Evolutionary conservation across 208 protist genomes (phyloP).

Genomic region (Leishmania lainsoni): DNA sequence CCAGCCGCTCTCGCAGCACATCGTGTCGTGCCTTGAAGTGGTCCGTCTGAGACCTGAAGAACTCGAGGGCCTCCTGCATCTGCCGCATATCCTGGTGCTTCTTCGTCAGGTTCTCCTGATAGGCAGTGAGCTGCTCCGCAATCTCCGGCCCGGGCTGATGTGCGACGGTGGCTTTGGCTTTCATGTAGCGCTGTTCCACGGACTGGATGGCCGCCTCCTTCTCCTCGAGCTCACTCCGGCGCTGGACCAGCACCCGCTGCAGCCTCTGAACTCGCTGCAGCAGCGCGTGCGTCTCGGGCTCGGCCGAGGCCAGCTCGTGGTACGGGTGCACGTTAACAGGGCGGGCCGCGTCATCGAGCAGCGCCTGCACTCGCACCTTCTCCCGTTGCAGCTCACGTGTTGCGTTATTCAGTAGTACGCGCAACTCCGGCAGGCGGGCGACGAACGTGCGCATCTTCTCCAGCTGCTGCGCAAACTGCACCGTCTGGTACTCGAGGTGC

Average conservation of each 20-base stretch:
- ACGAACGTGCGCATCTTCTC: constrained; percentile 52
- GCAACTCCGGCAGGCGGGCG: constrained; percentile 60
- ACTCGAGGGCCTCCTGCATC: constrained; percentile 76
- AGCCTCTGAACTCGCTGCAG: constrained; percentile 94
- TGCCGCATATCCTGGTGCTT: constrained; percentile 93
- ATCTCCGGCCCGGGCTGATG: constrained; percentile 95
- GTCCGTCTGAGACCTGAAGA: constrained; percentile 87
- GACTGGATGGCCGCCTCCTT: constrained; percentile 92
- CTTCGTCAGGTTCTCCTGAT: constrained; percentile 93
- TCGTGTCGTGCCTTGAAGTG: constrained; percentile 70
- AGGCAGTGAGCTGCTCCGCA: constrained; percentile 94
- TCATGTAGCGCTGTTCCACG: constrained; percentile 93
- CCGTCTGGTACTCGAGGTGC: constrained; percentile 65
- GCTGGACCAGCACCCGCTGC: constrained; percentile 95
- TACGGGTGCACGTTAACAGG: constrained; percentile 97
- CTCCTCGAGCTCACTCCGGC: constrained; percentile 93
- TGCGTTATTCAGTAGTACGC: constrained; percentile 65
- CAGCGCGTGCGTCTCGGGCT: constrained; percentile 94
- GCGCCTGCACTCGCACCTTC: constrained; percentile 83
- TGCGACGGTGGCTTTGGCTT: constrained; percentile 93
- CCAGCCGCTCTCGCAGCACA: constrained; percentile 63
- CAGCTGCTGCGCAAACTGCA: constrained; percentile 56
- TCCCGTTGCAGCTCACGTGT: constrained; percentile 71
- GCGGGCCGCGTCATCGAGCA: constrained; percentile 94
- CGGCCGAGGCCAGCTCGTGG: constrained; percentile 94